Percentiles rank a stretch among this genome's conserved stretches.
Conservation (phyloP, 2,329 filamentous ascomycete genomes). For the Cordyceps cicadae region DNA sequence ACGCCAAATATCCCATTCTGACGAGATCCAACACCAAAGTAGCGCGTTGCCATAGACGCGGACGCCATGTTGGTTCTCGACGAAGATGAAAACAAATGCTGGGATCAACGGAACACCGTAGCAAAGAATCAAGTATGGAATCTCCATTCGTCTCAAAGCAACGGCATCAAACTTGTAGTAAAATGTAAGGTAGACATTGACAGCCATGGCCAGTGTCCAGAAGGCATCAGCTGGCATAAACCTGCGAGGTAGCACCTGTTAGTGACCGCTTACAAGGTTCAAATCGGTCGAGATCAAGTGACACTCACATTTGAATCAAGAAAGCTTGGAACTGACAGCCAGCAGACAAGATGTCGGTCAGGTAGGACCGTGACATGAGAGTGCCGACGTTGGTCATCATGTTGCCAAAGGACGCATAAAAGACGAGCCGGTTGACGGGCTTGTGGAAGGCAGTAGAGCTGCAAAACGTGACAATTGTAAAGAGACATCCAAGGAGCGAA, state of each 20-base stretch:
- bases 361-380: constrained; percentile 57
- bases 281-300: background rate
- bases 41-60: constrained; percentile 66
- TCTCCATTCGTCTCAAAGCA: constrained; percentile 58
- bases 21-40: constrained; percentile 73
- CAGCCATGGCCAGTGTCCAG: constrained; percentile 75
- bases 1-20: constrained; percentile 61
- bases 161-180: constrained; percentile 62
- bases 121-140: constrained; percentile 59
- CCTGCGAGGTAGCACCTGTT: constrained; percentile 36
- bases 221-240: constrained; percentile 70
- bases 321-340: constrained; percentile 68
- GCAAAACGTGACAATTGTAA: constrained; percentile 65
- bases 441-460: constrained; percentile 66
- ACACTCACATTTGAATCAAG: constrained; percentile 68
- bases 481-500: constrained; percentile 60
- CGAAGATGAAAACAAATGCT: constrained; percentile 58
- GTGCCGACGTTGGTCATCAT: constrained; percentile 70
- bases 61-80: constrained; percentile 41
- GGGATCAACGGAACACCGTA: constrained; percentile 68
- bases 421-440: constrained; percentile 78
- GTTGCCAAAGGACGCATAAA: constrained; percentile 78
- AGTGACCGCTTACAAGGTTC: background rate
- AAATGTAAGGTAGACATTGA: constrained; percentile 77
- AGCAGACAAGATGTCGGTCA: constrained; percentile 38